Evolutionary conservation across 345 rosid genomes (phyloP).

Genomic region (Eucalyptus microcorys): DNA sequence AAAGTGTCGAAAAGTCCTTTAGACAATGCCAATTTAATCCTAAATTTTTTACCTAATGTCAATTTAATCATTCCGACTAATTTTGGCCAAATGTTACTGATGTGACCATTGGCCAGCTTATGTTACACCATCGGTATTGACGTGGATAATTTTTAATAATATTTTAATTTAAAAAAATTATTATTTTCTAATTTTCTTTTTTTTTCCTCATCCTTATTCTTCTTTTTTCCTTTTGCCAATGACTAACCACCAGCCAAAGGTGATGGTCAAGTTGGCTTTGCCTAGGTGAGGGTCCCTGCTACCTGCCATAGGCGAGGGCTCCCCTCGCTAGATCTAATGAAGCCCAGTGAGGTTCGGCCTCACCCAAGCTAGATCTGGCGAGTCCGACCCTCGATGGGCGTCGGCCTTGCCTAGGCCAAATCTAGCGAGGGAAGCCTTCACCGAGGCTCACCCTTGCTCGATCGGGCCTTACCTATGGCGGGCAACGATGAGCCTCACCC

Average conservation of each 20-base stretch:
- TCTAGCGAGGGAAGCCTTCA: background rate
- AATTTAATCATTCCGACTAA: background rate
- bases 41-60: background rate
- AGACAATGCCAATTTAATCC: fast-evolving
- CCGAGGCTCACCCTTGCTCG: too few species aligned
- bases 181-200: too few species aligned
- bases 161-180: too few species aligned
- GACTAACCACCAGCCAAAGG: background rate
- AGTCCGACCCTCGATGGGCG: background rate
- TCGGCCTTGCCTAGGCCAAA: background rate
- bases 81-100: background rate
- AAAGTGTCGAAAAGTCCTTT: too few species aligned
- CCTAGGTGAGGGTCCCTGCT: fast-evolving
- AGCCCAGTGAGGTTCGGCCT: fast-evolving
- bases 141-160: fast-evolving
- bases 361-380: fast-evolving
- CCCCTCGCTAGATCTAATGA: fast-evolving
- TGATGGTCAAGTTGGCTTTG: fast-evolving
- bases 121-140: fast-evolving
- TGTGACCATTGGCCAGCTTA: fast-evolving
- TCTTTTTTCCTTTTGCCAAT: background rate
- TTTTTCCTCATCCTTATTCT: too few species aligned
- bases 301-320: fast-evolving
- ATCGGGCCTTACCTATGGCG: too few species aligned
- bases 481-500: background rate